Evolutionary conservation across 352 stramenopile species (phyloP).

Genomic region (Pythium aristosporum): DNA sequence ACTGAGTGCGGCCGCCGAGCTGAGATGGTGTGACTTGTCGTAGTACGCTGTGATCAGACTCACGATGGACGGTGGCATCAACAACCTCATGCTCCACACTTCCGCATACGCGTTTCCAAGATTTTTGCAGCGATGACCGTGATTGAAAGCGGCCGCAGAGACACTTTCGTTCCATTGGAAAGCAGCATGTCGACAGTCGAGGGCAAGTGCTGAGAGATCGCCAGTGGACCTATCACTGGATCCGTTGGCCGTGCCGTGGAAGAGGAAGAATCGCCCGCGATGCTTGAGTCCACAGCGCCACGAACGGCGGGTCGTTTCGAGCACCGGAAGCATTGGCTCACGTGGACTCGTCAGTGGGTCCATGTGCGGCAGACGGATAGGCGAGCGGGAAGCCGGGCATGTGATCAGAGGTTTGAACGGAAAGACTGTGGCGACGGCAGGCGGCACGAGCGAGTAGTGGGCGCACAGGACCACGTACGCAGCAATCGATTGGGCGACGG

Average conservation of each 20-base stretch:
- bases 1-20: neutral
- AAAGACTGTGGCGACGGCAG: neutral
- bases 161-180: conserved; percentile 3
- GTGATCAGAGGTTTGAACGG: neutral
- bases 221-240: neutral
- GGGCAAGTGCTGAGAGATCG: neutral
- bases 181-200: conserved; percentile 6
- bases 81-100: neutral
- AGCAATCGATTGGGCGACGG: conserved; percentile 45
- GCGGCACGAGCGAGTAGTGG: conserved; percentile 24
- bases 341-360: neutral
- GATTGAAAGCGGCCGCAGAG: neutral
- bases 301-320: neutral
- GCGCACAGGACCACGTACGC: conserved; percentile 47
- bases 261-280: conserved; percentile 22
- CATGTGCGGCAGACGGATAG: neutral
- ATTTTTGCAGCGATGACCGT: neutral
- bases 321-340: neutral
- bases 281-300: conserved; percentile 23
- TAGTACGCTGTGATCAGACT: neutral
- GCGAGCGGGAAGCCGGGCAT: neutral
- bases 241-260: neutral
- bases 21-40: neutral
- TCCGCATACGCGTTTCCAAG: conserved; percentile 2
- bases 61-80: neutral